phyloP scores from a whole-genome alignment of 176 grass and related monocot species.

The Phoenix dactylifera region DNA sequence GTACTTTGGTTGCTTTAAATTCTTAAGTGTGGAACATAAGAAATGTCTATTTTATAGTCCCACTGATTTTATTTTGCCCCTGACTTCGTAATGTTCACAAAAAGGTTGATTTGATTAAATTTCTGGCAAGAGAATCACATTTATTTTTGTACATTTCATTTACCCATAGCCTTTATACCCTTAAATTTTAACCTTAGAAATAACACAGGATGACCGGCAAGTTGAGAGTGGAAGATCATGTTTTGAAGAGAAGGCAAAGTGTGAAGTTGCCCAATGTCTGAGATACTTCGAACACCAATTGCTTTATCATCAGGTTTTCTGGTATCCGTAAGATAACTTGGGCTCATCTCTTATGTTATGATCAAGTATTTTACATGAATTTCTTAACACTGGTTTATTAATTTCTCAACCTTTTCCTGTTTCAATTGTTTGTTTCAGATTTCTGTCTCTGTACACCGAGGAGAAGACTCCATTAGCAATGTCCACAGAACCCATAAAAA shows the following conservation, averaged over 20 bases:
- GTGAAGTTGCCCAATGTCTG: slow-evolving; percentile 41
- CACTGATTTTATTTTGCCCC: too few species aligned
- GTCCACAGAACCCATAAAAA: neutral
- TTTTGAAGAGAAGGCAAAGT: slow-evolving; percentile 20
- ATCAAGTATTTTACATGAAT: neutral
- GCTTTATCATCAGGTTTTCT: slow-evolving; percentile 27
- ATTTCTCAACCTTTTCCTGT: neutral
- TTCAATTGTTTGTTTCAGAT: slow-evolving; percentile 3
- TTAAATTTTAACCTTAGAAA: slow-evolving; percentile 4
- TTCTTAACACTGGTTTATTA: slow-evolving; percentile 2
- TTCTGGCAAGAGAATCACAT: neutral
- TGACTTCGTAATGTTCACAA: too few species aligned
- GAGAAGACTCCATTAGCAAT: neutral
- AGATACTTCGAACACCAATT: slow-evolving; percentile 25
- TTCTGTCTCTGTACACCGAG: slow-evolving; percentile 8
- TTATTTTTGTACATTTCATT: neutral
- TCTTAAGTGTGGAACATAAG: too few species aligned
- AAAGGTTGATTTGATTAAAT: neutral
- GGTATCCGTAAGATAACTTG: slow-evolving; percentile 17
- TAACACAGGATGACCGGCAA: slow-evolving; percentile 30
- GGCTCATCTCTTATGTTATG: neutral
- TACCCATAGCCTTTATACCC: neutral
- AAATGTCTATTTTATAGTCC: too few species aligned
- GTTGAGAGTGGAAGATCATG: slow-evolving; percentile 6
- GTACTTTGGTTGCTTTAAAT: too few species aligned